phyloP scores from a whole-genome alignment of 352 stramenopile species.

The Phytophthora brassicae region DNA sequence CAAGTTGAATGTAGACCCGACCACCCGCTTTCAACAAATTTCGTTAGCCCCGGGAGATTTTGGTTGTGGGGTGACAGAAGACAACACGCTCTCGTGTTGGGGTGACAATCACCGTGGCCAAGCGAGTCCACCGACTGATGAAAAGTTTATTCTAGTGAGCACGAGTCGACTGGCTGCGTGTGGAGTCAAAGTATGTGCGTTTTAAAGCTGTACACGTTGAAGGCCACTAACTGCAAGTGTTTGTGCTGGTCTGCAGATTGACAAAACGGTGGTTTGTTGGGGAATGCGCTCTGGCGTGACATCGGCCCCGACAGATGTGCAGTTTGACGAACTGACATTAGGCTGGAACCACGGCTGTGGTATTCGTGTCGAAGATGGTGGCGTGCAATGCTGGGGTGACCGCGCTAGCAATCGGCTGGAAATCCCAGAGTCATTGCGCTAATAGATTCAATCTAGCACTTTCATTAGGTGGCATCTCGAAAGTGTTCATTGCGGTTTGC shows the following conservation, averaged over 20 bases:
- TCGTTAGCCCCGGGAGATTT: conserved; percentile 67
- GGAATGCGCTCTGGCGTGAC: conserved; percentile 72
- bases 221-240: conserved; percentile 9
- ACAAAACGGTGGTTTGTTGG: conserved; percentile 68
- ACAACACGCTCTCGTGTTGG: conserved; percentile 66
- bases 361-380: conserved; percentile 64
- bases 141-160: conserved; percentile 67
- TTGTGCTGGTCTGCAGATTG: conserved; percentile 30
- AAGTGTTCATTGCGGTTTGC: conserved; percentile 45
- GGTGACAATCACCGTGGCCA: conserved; percentile 75
- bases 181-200: conserved; percentile 48
- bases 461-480: too few relatives aligned
- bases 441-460: conserved; percentile 1
- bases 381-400: conserved; percentile 72
- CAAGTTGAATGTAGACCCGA: conserved; percentile 44
- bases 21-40: conserved; percentile 58
- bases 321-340: conserved; percentile 70
- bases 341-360: conserved; percentile 78
- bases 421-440: conserved; percentile 41
- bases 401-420: conserved; percentile 42
- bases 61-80: conserved; percentile 58
- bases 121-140: conserved; percentile 39
- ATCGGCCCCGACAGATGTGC: conserved; percentile 43
- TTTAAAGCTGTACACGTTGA: neutral
- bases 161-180: conserved; percentile 67